These are phyloP conservation scores for Cladosporium sp. DNA, from an alignment of 2,329 filamentous ascomycete species.

Conservation along the genomic window DNA sequence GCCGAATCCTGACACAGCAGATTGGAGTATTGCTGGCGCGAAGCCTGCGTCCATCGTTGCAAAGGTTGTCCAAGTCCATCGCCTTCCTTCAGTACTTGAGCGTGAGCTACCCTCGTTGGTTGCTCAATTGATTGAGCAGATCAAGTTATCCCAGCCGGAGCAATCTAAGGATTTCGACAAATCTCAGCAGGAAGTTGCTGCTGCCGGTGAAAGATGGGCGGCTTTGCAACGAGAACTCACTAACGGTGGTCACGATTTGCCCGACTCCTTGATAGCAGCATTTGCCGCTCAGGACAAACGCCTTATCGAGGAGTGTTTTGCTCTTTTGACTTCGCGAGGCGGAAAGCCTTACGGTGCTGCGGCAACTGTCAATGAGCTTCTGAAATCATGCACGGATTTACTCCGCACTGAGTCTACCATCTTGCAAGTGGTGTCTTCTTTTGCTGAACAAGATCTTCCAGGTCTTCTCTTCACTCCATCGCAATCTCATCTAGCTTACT, in stretches of 20 bases:
- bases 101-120: slow-evolving; percentile 61
- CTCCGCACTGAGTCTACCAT: slow-evolving; percentile 41
- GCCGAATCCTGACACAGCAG: slow-evolving; percentile 40
- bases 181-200: slow-evolving; percentile 66
- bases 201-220: slow-evolving; percentile 62
- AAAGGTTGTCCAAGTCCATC: slow-evolving; percentile 20
- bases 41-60: slow-evolving; percentile 42
- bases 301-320: slow-evolving; percentile 47
- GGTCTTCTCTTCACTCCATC: slow-evolving; percentile 66
- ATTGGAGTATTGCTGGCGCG: slow-evolving; percentile 49
- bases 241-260: slow-evolving; percentile 21
- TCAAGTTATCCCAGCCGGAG: slow-evolving; percentile 74
- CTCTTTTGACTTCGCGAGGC: slow-evolving; percentile 50
- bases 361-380: slow-evolving; percentile 51
- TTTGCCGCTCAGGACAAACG: slow-evolving; percentile 36
- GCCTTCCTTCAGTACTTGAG: slow-evolving; percentile 39
- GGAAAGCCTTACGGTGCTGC: slow-evolving; percentile 66
- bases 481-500: slow-evolving; percentile 60
- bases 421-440: slow-evolving; percentile 35
- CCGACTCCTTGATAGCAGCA: slow-evolving; percentile 17
- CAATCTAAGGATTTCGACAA: slow-evolving; percentile 71
- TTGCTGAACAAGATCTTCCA: slow-evolving; percentile 54
- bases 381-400: slow-evolving; percentile 41
- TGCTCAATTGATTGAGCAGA: slow-evolving; percentile 57
- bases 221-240: slow-evolving; percentile 46